Conservation (phyloP, 2,329 filamentous ascomycete species). For the Fusarium avenaceum region DNA sequence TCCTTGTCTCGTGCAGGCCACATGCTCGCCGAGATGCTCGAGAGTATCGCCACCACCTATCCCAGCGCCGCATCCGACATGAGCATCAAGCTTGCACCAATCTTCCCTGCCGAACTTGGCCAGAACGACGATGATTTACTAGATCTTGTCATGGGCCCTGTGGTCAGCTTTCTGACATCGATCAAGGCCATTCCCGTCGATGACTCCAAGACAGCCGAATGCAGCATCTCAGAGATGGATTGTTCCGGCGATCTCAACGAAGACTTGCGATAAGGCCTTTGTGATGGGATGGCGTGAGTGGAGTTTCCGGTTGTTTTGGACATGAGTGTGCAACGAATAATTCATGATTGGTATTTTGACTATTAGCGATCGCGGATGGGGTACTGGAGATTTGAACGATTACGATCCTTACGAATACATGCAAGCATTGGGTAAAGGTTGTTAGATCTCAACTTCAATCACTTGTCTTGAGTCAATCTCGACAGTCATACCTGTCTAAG, state of each 20-base stretch:
- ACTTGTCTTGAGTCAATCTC: not conserved
- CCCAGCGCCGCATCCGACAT: not conserved
- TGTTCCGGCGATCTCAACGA: not conserved
- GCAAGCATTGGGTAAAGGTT: not conserved
- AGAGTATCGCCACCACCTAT: not conserved
- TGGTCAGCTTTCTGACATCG: slow-evolving; percentile 3
- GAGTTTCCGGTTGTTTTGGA: not conserved
- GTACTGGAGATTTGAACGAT: not conserved
- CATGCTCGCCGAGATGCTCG: slow-evolving; percentile 14
- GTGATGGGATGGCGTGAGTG: too few species aligned
- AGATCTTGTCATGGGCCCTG: slow-evolving; percentile 1
- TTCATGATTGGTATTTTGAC: not conserved
- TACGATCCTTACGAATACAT: slow-evolving; percentile 15
- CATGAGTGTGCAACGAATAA: slow-evolving; percentile 9
- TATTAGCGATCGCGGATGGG: not conserved
- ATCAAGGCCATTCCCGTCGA: not conserved
- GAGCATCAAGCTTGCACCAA: not conserved
- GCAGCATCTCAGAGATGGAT: not conserved
- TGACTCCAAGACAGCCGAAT: not conserved
- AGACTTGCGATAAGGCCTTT: not conserved
- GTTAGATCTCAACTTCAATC: slow-evolving; percentile 2
- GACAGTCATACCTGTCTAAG: not conserved
- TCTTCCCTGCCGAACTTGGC: not conserved
- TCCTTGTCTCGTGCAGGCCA: slow-evolving; percentile 6
- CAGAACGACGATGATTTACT: not conserved